These are phyloP conservation scores for Zymoseptoria brevis DNA, from an alignment of 2,329 filamentous ascomycete species.

Conservation along the genomic window DNA sequence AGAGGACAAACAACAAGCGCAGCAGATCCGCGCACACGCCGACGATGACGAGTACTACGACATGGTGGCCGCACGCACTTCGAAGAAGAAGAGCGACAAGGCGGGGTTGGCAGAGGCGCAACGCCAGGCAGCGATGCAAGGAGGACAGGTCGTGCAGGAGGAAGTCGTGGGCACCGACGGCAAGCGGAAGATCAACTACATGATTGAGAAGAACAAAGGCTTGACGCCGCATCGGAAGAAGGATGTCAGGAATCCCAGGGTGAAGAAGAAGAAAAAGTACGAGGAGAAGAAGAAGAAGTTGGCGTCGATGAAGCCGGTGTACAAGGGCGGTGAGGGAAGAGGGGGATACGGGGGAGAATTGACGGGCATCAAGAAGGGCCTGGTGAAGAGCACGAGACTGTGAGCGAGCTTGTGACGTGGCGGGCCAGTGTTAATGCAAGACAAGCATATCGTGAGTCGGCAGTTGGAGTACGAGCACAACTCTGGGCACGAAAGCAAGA, in stretches of 20 bases:
- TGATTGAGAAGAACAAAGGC: constrained; percentile 97
- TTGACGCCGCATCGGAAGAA: constrained; percentile 84
- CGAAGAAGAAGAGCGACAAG: constrained; percentile 63
- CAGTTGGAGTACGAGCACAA: background rate
- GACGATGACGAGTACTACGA: constrained; percentile 78
- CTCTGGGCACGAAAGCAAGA: too few species aligned
- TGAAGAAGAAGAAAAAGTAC: constrained; percentile 97
- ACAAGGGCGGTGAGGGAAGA: constrained; percentile 74
- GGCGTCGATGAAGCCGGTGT: constrained; percentile 73
- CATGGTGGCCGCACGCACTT: constrained; percentile 64
- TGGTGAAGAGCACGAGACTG: constrained; percentile 65
- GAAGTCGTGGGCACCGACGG: constrained; percentile 71
- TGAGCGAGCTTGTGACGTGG: background rate
- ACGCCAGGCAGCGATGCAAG: constrained; percentile 46
- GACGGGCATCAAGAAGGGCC: constrained; percentile 88
- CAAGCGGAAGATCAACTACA: constrained; percentile 85
- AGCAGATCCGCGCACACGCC: constrained; percentile 38
- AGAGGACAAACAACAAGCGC: constrained; percentile 50
- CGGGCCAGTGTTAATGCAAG: background rate
- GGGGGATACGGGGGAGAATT: constrained; percentile 85
- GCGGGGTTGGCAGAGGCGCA: constrained; percentile 57
- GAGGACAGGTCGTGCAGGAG: constrained; percentile 55
- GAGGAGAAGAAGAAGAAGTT: constrained; percentile 98
- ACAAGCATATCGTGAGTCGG: background rate
- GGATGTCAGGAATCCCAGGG: constrained; percentile 86